These are phyloP conservation scores for Helianthus tuberosus DNA, from an alignment of 129 eudicot species.

Conservation along the genomic window DNA sequence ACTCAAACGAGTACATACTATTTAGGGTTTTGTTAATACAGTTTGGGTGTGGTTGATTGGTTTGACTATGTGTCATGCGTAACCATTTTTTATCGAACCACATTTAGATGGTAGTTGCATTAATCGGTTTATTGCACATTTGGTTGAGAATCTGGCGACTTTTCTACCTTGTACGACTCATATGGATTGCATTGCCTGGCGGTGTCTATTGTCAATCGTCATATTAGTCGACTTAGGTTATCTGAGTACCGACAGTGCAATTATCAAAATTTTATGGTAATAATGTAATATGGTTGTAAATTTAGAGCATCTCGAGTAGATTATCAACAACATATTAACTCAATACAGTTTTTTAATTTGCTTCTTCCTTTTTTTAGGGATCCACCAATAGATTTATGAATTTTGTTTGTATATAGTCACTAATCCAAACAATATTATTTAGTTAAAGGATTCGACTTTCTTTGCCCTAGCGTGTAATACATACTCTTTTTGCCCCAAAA, in stretches of 20 bases:
- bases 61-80: constrained; percentile 1
- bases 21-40: not conserved
- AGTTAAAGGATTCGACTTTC: not conserved
- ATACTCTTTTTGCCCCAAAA: not conserved
- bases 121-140: constrained; percentile 5
- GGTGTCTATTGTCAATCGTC: constrained; percentile 2
- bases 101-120: constrained; percentile 25
- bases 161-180: not conserved
- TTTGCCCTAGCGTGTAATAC: not conserved
- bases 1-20: not conserved
- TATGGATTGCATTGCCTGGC: constrained; percentile 16
- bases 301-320: not conserved
- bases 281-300: not conserved
- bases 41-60: not conserved
- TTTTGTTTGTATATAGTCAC: not conserved
- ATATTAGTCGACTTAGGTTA: not conserved
- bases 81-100: constrained; percentile 1
- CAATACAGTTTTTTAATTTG: not conserved
- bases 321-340: not conserved
- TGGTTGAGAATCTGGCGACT: constrained; percentile 1
- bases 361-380: not conserved
- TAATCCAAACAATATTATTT: not conserved
- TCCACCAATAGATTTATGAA: not conserved
- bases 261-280: not conserved
- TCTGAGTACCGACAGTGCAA: not conserved